Percentiles rank a stretch among this genome's conserved stretches.
Conservation (phyloP, 257 asterid genomes). For the Haberlea rhodopensis region DNA sequence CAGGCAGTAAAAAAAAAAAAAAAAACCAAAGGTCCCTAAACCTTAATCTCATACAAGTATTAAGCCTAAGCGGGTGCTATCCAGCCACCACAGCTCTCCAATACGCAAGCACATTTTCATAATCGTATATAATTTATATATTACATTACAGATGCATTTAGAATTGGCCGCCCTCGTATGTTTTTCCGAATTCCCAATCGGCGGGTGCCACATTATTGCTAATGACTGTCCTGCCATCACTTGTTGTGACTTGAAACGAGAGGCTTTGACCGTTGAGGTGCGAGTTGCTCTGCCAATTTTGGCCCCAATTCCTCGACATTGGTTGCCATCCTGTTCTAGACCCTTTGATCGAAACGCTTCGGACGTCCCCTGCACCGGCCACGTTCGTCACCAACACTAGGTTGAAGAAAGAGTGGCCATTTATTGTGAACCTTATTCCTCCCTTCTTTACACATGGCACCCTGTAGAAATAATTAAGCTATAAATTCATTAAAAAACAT, state of each 20-base stretch:
- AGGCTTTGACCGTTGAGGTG: conserved; percentile 60
- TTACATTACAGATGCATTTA: conserved; percentile 16
- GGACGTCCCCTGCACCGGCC: conserved; percentile 63
- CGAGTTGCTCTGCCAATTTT: conserved; percentile 71
- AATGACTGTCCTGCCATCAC: conserved; percentile 56
- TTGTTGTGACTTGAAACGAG: conserved; percentile 57
- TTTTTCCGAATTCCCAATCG: conserved; percentile 61
- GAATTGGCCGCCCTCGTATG: conserved; percentile 57
- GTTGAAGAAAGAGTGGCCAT: conserved; percentile 60
- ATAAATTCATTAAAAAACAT: no score
- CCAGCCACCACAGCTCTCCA: conserved; percentile 53
- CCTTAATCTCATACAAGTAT: conserved; percentile 9
- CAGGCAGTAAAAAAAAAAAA: conserved; percentile 1
- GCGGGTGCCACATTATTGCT: conserved; percentile 48
- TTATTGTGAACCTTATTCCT: conserved; percentile 60
- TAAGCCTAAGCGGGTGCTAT: conserved; percentile 65
- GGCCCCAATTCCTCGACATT: conserved; percentile 76
- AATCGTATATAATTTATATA: no score
- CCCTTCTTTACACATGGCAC: conserved; percentile 57
- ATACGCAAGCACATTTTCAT: no score
- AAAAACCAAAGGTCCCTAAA: not conserved
- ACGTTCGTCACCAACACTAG: conserved; percentile 59
- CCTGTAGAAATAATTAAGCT: conserved; percentile 35
- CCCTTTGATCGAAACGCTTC: conserved; percentile 53
- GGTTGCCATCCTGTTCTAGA: conserved; percentile 58